Evolutionary conservation across 1,139 yeast species (phyloP).

Genomic region (Pichia sp.): DNA sequence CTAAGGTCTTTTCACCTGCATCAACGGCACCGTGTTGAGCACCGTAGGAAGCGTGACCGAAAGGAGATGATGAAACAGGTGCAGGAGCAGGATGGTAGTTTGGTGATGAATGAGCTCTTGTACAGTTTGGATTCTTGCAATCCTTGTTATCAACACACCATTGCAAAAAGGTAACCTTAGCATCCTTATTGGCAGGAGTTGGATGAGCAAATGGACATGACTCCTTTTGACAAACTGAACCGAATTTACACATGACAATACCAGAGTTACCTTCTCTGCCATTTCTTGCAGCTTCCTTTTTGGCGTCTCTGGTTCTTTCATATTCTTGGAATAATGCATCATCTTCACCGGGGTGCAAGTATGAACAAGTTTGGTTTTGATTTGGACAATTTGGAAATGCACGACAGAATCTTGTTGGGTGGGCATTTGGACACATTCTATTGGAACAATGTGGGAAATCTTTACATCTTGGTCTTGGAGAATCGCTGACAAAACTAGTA

Average conservation of each 20-base stretch:
- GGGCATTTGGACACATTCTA: conserved; percentile 68
- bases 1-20: conserved; percentile 48
- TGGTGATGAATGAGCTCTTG: conserved; percentile 81
- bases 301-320: conserved; percentile 51
- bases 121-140: conserved; percentile 62
- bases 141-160: conserved; percentile 76
- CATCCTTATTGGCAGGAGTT: conserved; percentile 76
- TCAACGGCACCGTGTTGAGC: background rate
- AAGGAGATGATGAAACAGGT: background rate
- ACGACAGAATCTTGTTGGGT: conserved; percentile 75
- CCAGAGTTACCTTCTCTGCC: conserved; percentile 35
- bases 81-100: conserved; percentile 34
- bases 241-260: conserved; percentile 70
- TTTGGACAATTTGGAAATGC: conserved; percentile 80
- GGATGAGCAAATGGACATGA: conserved; percentile 90
- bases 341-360: conserved; percentile 82
- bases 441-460: conserved; percentile 77
- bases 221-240: conserved; percentile 70
- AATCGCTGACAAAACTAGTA: conserved; percentile 34
- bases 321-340: conserved; percentile 65
- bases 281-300: conserved; percentile 32
- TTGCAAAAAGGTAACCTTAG: conserved; percentile 62
- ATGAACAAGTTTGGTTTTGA: conserved; percentile 80
- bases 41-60: background rate
- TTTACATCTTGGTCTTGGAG: conserved; percentile 63